Base-by-base conservation (phyloP, 352 stramenopile genomes). In the Phytophthora quininea region DNA sequence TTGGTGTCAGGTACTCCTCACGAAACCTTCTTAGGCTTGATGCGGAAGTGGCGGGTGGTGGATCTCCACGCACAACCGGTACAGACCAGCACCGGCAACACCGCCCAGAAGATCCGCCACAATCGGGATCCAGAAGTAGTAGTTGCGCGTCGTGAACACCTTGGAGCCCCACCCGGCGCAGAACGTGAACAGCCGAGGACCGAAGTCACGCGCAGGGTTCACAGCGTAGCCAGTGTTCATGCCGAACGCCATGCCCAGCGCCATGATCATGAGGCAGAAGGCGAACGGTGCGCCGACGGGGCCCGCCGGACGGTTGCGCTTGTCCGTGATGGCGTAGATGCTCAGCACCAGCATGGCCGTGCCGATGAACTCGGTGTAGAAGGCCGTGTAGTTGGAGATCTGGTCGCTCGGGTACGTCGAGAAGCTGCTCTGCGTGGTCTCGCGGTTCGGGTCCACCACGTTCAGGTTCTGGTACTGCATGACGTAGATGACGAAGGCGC, bases 401-500 rank as follows among this genome's bases (percentile, higher is more conserved):
- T 49, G 43, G 43, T 49, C 43, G 43, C 43, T 49, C 10, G 43
- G 43, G 43, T 49, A 49, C 43, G 43, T 49, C 11, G 43, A 27
- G 43, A 49, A 49, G 43, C 43, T 49, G 14, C 43, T 49, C 43
- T 49, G 43, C 43, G 43, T 49, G 14, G 43, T 49, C 43, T 49
- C 43, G 43, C 43, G 43, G 43, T 49, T 49, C 43, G 43, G 43
- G 43, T 49, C 43, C 14, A 49, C 29, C 43, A 49, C 43, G 43
- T 49, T 49, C 43, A 49, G 43, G 43, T 49, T 49, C 43, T 49
- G 43, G 43, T 49, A 49, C 43, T 49, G 43, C 43, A 49, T 49
- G 12, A 49, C 43, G 43, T 49, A 49, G 43, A 49, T 49, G 12
- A 49, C 43, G 43, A 49, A 49, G 43, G 43, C 43, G 14, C 43